A percentile compares a stretch with the other conserved stretches of the same genome.
phyloP scores from a whole-genome alignment of 2,329 filamentous ascomycete species.

The Alternaria brassicae region DNA sequence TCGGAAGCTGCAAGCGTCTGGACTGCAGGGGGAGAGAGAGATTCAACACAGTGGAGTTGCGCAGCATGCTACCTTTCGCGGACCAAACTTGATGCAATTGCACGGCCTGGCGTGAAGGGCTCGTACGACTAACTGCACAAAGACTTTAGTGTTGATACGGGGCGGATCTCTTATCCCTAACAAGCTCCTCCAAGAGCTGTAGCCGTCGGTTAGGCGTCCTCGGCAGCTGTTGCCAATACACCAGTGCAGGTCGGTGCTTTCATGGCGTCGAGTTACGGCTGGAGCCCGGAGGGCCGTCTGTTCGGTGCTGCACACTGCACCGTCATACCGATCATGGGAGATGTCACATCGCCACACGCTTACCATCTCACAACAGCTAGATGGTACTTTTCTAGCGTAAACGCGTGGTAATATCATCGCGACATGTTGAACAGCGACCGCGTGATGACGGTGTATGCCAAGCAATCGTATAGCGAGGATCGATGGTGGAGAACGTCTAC shows the following conservation, averaged over 20 bases:
- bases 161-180: slow-evolving; percentile 11
- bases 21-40: slow-evolving; percentile 9
- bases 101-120: background rate
- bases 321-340: slow-evolving; percentile 11
- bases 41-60: background rate
- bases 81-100: slow-evolving; percentile 5
- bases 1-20: slow-evolving; percentile 2
- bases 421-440: slow-evolving; percentile 10
- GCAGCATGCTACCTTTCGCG: slow-evolving; percentile 5
- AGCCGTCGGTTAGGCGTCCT: slow-evolving; percentile 9
- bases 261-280: slow-evolving; percentile 18
- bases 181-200: slow-evolving; percentile 20
- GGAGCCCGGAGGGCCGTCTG: background rate
- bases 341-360: slow-evolving; percentile 22
- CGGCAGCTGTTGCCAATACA: slow-evolving; percentile 15
- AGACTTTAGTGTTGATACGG: slow-evolving; percentile 1
- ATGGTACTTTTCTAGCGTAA: slow-evolving; percentile 4
- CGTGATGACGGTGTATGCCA: slow-evolving; percentile 7
- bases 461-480: background rate
- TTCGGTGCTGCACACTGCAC: background rate
- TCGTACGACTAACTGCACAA: background rate
- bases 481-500: background rate
- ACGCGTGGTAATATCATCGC: slow-evolving; percentile 7
- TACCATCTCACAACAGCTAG: slow-evolving; percentile 12
- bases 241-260: slow-evolving; percentile 18